phyloP scores from a whole-genome alignment of 768 basidiomycete species.

The Brasilioporus rufonigricans region DNA sequence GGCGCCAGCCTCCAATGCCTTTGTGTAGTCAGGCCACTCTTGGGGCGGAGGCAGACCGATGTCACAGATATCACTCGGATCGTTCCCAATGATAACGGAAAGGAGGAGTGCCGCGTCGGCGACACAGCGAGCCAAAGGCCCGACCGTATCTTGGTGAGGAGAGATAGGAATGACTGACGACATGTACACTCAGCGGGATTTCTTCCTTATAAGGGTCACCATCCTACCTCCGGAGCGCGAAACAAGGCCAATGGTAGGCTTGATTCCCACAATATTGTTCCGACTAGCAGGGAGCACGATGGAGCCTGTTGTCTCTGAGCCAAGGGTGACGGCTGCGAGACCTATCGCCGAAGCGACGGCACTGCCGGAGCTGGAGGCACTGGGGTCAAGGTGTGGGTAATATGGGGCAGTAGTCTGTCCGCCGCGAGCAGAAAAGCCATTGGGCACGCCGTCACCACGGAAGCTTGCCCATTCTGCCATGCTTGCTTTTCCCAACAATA shows the following conservation, averaged over 20 bases:
- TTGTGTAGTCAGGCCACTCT: slow-evolving; percentile 52
- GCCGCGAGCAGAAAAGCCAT: slow-evolving; percentile 46
- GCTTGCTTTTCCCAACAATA: slow-evolving; percentile 42
- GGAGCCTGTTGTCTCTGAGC: slow-evolving; percentile 50
- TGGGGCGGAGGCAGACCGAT: slow-evolving; percentile 44
- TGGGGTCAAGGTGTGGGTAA: slow-evolving; percentile 40
- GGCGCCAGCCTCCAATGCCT: slow-evolving; percentile 45
- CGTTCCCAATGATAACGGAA: slow-evolving; percentile 53
- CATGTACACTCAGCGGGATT: background rate
- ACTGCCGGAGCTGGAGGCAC: slow-evolving; percentile 43
- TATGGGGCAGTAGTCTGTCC: slow-evolving; percentile 45
- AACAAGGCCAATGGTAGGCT: slow-evolving; percentile 43
- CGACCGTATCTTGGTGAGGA: slow-evolving; percentile 56
- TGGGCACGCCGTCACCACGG: slow-evolving; percentile 34
- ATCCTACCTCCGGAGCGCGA: slow-evolving; percentile 35
- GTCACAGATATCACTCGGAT: slow-evolving; percentile 37
- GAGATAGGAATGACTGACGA: slow-evolving; percentile 57
- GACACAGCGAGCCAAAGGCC: slow-evolving; percentile 53
- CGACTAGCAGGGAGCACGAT: slow-evolving; percentile 43
- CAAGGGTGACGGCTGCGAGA: slow-evolving; percentile 42
- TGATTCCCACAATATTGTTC: slow-evolving; percentile 45
- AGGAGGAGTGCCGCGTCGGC: slow-evolving; percentile 55
- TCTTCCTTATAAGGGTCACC: background rate
- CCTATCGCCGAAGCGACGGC: slow-evolving; percentile 45
- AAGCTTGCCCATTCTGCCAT: slow-evolving; percentile 44